Evolutionary conservation across 495 filamentous ascomycete genomes (phyloP), one percentile per base, ranked within the genome.

Genomic region (Daldinia grandis): DNA sequence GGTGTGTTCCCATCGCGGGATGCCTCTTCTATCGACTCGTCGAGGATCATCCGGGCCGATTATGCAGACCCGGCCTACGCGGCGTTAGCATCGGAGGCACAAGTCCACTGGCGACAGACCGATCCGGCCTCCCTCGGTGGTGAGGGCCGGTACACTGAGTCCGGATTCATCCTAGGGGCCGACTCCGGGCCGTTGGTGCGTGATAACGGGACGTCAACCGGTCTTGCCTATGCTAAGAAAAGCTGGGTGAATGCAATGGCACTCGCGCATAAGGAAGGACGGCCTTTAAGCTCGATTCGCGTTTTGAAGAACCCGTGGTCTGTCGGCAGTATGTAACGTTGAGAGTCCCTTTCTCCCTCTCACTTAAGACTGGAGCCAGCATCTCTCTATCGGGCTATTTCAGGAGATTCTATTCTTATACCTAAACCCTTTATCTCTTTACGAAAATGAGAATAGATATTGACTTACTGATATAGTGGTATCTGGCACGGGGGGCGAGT

Each of bases 41-140:
- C 90, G 19, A 89, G 92, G 56, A 92, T 94, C 72, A 84, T 98
- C 64, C 86, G 94, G 27, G 82, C 93, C 38, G 94, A 97, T 81
- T 97, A 97, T 76, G 84, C 88, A 2, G 85, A 92, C 76, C 80
- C 86, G 2, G 86, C 85, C 2, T 97, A 98, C 77, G 84, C 91
- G 10, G 77, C 81, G 8, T 88, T 98, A 50, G 91, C 87, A 5
- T 80, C 86, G 0, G 77, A 84, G 6, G 94, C 93, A 4, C 91
- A 91, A 57, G 73, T 78, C 19, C 80, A 82, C 74, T 98, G 95
- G 95, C 87, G 93, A 15, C 83, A 82, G 50, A 83, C 82, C 57
- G 84, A 84, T 2, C 74, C 79, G 12, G 69, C 73, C 37, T 76
- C 80, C 8, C 74, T 88, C 64, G 92, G 91, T 54, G 83, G 81